Conservation (phyloP, 441 rosid species). For the Populus tomentosa region DNA sequence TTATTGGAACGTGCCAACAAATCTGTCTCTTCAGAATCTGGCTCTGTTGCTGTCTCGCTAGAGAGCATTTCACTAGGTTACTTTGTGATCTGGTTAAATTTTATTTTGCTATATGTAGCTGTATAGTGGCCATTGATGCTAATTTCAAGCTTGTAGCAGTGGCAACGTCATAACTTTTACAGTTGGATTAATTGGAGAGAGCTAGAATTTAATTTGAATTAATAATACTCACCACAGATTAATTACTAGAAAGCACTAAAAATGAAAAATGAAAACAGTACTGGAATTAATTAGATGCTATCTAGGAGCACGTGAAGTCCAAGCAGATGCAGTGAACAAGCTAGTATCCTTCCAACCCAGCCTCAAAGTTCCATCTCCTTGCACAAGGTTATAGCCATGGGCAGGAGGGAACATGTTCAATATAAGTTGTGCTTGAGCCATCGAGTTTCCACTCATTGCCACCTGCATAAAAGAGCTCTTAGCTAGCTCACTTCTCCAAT, state of each 20-base stretch:
- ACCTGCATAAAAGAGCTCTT: constrained; percentile 32
- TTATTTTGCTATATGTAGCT: too few relatives aligned
- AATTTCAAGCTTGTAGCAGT: too few relatives aligned
- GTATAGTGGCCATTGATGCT: too few relatives aligned
- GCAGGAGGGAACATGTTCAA: constrained; percentile 59
- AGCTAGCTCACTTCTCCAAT: constrained; percentile 49
- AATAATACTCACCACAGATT: neutral
- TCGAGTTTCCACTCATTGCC: constrained; percentile 54
- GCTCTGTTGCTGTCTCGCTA: too few relatives aligned
- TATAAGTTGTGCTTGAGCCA: constrained; percentile 72
- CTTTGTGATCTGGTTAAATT: too few relatives aligned
- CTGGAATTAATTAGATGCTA: constrained; percentile 5
- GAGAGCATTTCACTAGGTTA: too few relatives aligned
- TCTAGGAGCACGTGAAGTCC: constrained; percentile 46
- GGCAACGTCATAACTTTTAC: neutral
- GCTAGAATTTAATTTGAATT: neutral
- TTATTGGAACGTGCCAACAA: too few relatives aligned
- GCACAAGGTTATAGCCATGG: constrained; percentile 55
- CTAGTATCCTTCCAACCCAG: constrained; percentile 69
- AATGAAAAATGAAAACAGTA: neutral
- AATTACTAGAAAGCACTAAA: neutral
- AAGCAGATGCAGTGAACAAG: constrained; percentile 60
- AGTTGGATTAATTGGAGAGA: neutral
- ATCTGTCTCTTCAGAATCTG: too few relatives aligned
- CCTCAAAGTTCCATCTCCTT: constrained; percentile 55